phyloP scores from a whole-genome alignment of 208 protist genomes.

The Leishmania guyanensis region DNA sequence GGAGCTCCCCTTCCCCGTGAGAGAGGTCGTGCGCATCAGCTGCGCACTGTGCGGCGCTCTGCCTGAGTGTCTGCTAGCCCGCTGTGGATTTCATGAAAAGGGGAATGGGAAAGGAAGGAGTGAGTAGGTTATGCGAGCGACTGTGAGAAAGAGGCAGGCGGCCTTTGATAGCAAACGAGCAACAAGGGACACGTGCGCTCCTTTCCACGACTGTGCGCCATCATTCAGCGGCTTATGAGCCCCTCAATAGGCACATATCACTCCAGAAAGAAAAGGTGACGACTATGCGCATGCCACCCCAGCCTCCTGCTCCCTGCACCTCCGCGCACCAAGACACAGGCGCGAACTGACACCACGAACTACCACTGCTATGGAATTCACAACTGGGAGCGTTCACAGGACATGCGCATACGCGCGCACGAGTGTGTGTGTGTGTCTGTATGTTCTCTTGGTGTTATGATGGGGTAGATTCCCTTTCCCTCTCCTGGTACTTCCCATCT shows the following conservation, averaged over 20 bases:
- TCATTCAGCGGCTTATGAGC: neutral
- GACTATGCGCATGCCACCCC: neutral
- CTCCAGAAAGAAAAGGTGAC: neutral
- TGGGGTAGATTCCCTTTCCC: neutral
- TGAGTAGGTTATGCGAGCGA: neutral
- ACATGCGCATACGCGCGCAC: neutral
- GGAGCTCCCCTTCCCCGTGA: conserved; percentile 18
- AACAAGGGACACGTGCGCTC: neutral
- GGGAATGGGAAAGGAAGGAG: neutral
- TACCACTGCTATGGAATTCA: neutral
- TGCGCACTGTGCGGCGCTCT: neutral
- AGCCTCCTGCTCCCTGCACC: neutral
- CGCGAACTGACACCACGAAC: neutral
- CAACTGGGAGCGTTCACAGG: neutral
- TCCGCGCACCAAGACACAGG: neutral
- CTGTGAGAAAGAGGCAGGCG: neutral
- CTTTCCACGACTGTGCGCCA: neutral
- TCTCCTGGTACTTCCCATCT: neutral
- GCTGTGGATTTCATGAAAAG: neutral
- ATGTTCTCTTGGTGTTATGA: neutral
- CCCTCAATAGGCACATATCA: neutral
- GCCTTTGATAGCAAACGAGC: neutral
- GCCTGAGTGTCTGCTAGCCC: neutral
- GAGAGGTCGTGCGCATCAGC: neutral
- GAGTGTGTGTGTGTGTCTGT: neutral